Percentiles rank a stretch among this genome's conserved stretches.
Evolutionary conservation across 768 basidiomycete species (phyloP).

Genomic region (Lactarius indigo): DNA sequence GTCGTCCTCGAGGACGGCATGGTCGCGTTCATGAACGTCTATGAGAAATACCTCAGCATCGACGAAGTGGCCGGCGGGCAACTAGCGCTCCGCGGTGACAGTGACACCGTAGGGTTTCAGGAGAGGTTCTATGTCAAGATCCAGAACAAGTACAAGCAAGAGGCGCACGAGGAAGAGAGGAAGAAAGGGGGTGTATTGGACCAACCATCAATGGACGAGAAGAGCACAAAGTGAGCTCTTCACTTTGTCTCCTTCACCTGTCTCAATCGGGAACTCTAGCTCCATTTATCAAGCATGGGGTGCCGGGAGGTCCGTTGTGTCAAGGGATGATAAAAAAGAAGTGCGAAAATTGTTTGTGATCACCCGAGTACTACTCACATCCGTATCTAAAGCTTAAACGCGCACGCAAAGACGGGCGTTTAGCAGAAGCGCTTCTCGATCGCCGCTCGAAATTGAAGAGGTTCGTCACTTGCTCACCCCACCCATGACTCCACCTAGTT

Average conservation of each 20-base stretch:
- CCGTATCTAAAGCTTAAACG: slow-evolving; percentile 56
- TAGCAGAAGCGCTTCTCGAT: slow-evolving; percentile 77
- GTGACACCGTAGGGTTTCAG: slow-evolving; percentile 77
- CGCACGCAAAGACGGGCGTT: slow-evolving; percentile 74
- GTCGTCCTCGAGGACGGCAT: slow-evolving; percentile 79
- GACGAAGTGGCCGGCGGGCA: slow-evolving; percentile 86
- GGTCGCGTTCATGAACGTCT: slow-evolving; percentile 84
- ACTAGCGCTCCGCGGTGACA: slow-evolving; percentile 76
- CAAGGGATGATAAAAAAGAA: slow-evolving; percentile 68
- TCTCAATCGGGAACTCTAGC: slow-evolving; percentile 37
- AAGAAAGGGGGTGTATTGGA: slow-evolving; percentile 41
- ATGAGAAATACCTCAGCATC: slow-evolving; percentile 81
- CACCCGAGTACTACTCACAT: slow-evolving; percentile 6
- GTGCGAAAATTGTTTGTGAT: slow-evolving; percentile 37
- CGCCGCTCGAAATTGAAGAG: slow-evolving; percentile 82
- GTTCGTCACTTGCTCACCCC: slow-evolving; percentile 34
- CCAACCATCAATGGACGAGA: slow-evolving; percentile 56
- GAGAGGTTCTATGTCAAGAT: slow-evolving; percentile 90
- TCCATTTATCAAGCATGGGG: slow-evolving; percentile 82
- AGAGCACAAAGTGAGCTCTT: slow-evolving; percentile 61
- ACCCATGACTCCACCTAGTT: slow-evolving; percentile 12
- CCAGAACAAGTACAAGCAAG: slow-evolving; percentile 84
- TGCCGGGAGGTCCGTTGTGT: slow-evolving; percentile 68
- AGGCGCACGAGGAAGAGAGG: slow-evolving; percentile 60
- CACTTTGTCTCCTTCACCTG: neutral